These are phyloP conservation scores for Mortierella alpina DNA, from an alignment of 192 early-diverging fungal species.

Conservation along the genomic window DNA sequence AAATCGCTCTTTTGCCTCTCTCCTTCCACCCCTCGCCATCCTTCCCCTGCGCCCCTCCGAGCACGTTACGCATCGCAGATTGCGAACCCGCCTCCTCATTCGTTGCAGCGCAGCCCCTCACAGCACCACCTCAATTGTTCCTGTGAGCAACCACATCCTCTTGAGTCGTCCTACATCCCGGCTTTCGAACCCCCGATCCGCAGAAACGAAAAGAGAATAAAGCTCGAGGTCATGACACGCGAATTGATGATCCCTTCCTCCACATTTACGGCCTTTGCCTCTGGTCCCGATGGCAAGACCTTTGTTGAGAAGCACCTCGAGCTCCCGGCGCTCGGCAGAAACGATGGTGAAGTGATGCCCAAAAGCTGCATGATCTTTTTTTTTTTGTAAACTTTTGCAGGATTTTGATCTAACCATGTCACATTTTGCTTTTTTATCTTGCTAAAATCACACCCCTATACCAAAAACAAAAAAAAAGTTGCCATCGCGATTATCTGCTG, in stretches of 20 bases:
- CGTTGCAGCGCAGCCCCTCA: not conserved
- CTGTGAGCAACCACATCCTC: not conserved
- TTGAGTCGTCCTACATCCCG: not conserved
- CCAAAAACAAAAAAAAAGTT: slow-evolving; percentile 4
- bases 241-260: not conserved
- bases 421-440: not conserved
- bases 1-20: slow-evolving; percentile 1
- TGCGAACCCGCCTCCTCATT: no score
- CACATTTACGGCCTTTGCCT: slow-evolving; percentile 28
- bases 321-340: slow-evolving; percentile 22
- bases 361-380: not conserved
- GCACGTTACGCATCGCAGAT: no score
- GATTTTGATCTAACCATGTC: not conserved
- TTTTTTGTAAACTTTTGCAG: not conserved
- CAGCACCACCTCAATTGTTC: not conserved
- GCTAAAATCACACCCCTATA: not conserved
- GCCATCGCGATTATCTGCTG: slow-evolving; percentile 41
- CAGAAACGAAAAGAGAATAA: no score
- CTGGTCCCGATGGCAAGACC: slow-evolving; percentile 13
- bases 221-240: not conserved
- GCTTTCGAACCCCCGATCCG: not conserved
- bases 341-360: slow-evolving; percentile 24
- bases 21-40: not conserved
- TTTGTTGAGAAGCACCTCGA: slow-evolving; percentile 25
- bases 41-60: not conserved